Base-by-base conservation (phyloP, 164 flowering plant species). In the Protea cynaroides region DNA sequence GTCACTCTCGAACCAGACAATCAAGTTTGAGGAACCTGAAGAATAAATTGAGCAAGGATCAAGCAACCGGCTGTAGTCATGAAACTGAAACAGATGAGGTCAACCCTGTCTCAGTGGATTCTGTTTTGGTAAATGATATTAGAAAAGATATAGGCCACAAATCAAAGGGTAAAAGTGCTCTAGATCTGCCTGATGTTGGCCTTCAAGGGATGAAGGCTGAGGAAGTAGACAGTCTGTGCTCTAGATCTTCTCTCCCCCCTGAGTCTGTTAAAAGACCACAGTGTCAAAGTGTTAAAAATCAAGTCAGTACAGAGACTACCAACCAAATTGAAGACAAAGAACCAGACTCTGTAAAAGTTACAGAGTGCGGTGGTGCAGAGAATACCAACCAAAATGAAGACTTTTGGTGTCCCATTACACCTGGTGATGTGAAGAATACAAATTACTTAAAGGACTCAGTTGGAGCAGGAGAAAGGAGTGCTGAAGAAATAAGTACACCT, bases 381-480 rank as follows among this genome's bases (percentile, higher is more conserved):
- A 22, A 37, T 66, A 37, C n/a, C 9, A 18, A 66, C 47, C 57
- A n/a, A n/a, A 29, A 37, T 24, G 43, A 56, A 58, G 13, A 58
- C 12, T 21, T 29, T 24, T 23, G 43, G 36, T 46, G 60, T 56
- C 9, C 59, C 51, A 19, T 17, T n/a, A 23, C 13, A 52, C 50
- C 43, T 55, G 61, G 34, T 64, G 46, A 65, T 29, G 19, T 11
- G 23, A 46, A 53, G 37, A 12, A 14, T 14, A 4, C 47, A 65
- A 59, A 58, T 43, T 15, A 62, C 22, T 58, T 46, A 52, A 65
- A 61, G 40, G 51, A 22, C 34, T 34, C 66, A 60, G 63, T 13
- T 40, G 56, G 1, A 9, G 58, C 59, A 29, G 57, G 52, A 56
- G 63, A 58, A 55, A 65, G 46, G 36, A 25, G 43, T 47, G 7